Conservation (phyloP, 495 filamentous ascomycete genomes). For the Xylaria castorea region DNA sequence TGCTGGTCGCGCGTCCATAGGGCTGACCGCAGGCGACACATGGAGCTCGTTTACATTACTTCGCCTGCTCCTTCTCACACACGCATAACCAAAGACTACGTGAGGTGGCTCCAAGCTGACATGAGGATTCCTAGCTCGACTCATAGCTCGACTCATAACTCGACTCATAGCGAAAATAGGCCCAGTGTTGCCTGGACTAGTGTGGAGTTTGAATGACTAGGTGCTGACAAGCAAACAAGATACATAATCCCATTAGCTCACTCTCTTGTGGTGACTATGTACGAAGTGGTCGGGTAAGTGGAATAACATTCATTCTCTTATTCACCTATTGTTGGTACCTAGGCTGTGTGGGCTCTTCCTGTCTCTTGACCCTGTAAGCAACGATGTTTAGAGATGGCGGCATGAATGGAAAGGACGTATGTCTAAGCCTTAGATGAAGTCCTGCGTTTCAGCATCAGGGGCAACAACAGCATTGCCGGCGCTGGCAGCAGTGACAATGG, state of each 20-base stretch:
- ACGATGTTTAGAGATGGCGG: background rate
- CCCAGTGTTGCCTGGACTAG: conserved; percentile 1
- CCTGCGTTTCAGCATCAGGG: background rate
- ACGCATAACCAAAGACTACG: background rate
- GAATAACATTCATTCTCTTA: conserved; percentile 17
- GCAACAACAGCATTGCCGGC: background rate
- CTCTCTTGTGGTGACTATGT: conserved; percentile 26
- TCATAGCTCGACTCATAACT: background rate
- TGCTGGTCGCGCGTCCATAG: conserved; percentile 19
- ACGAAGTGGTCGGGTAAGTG: conserved; percentile 23
- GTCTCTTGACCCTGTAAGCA: background rate
- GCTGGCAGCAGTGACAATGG: background rate
- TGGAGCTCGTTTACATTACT: background rate
- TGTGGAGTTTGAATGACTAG: background rate
- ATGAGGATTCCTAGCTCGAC: background rate
- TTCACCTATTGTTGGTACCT: background rate
- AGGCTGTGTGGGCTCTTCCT: conserved; percentile 1
- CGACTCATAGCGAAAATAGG: background rate
- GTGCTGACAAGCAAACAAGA: conserved; percentile 9
- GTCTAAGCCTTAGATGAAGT: conserved; percentile 10
- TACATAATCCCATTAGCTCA: background rate
- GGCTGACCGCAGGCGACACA: conserved; percentile 21
- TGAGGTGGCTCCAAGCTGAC: conserved; percentile 16
- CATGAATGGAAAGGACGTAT: background rate
- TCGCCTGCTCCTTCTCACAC: background rate